Percentiles rank a stretch among this genome's conserved stretches.
Conservation (phyloP, 495 filamentous ascomycete genomes). For the Penicillium parvum region DNA sequence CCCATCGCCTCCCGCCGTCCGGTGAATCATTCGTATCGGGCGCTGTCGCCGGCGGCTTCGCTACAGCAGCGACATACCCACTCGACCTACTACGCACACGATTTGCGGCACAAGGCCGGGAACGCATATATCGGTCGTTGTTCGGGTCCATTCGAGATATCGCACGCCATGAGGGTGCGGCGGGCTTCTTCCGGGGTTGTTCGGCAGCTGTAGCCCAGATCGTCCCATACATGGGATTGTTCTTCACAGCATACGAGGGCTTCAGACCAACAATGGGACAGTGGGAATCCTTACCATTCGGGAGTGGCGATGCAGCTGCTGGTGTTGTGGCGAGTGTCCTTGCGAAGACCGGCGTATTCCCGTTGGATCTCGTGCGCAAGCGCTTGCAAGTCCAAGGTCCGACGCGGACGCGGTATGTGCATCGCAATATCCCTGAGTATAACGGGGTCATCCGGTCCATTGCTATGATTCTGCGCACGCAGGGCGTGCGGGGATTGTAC, state of each 20-base stretch:
- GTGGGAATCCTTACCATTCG: conserved; percentile 59
- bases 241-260: conserved; percentile 85
- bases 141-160: conserved; percentile 66
- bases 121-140: conserved; percentile 72
- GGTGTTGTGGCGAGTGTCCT: conserved; percentile 73
- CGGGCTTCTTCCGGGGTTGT: conserved; percentile 84
- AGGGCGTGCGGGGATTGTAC: conserved; percentile 81
- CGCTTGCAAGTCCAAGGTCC: conserved; percentile 94
- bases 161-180: conserved; percentile 61
- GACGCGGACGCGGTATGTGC: conserved; percentile 68
- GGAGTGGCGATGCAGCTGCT: conserved; percentile 73
- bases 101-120: conserved; percentile 90
- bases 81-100: conserved; percentile 90
- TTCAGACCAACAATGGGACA: conserved; percentile 49
- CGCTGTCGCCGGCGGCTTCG: conserved; percentile 70
- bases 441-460: conserved; percentile 62
- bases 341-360: conserved; percentile 87
- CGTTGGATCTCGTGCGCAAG: conserved; percentile 91
- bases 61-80: conserved; percentile 85
- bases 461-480: conserved; percentile 57
- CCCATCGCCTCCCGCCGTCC: conserved; percentile 51
- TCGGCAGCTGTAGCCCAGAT: conserved; percentile 78
- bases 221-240: conserved; percentile 92
- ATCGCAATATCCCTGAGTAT: conserved; percentile 86
- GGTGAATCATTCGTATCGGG: conserved; percentile 74